Evolutionary conservation across 192 early-diverging fungal genomes (phyloP).

Genomic region (Umbelopsis sp.): DNA sequence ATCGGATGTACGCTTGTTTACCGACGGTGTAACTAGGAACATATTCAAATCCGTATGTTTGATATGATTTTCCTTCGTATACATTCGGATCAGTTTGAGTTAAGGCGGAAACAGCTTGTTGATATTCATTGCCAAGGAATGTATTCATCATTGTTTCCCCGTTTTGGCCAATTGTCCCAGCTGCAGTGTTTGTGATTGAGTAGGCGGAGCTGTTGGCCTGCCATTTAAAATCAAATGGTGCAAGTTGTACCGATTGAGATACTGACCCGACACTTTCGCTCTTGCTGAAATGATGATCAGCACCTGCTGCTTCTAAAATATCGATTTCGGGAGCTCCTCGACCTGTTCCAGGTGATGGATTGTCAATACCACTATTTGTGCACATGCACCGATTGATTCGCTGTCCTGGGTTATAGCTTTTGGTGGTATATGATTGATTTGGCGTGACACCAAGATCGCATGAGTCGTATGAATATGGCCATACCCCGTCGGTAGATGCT

Average conservation of each 20-base stretch:
- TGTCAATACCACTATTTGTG: neutral
- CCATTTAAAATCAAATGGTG: constrained; percentile 17
- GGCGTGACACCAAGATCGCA: constrained; percentile 56
- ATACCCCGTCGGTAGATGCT: constrained; percentile 59
- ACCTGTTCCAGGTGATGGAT: constrained; percentile 42
- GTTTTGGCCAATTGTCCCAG: neutral
- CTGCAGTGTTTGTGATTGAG: neutral
- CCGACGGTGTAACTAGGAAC: neutral
- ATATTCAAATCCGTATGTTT: constrained; percentile 17
- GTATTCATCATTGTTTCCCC: constrained; percentile 16
- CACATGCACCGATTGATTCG: constrained; percentile 12
- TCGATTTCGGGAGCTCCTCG: constrained; percentile 63
- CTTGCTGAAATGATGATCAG: neutral
- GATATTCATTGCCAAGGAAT: constrained; percentile 1
- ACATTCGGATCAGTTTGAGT: neutral
- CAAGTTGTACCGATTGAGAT: constrained; percentile 11
- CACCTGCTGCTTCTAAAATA: constrained; percentile 46
- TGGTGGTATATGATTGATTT: constrained; percentile 38
- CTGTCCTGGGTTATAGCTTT: constrained; percentile 2
- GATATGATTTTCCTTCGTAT: constrained; percentile 6
- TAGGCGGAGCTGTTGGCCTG: neutral
- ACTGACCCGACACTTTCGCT: neutral
- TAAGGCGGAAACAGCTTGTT: constrained; percentile 7
- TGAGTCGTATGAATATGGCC: constrained; percentile 57
- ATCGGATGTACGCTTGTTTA: constrained; percentile 1